Conservation (phyloP, 495 filamentous ascomycete genomes). For the Hamigera avellanea region DNA sequence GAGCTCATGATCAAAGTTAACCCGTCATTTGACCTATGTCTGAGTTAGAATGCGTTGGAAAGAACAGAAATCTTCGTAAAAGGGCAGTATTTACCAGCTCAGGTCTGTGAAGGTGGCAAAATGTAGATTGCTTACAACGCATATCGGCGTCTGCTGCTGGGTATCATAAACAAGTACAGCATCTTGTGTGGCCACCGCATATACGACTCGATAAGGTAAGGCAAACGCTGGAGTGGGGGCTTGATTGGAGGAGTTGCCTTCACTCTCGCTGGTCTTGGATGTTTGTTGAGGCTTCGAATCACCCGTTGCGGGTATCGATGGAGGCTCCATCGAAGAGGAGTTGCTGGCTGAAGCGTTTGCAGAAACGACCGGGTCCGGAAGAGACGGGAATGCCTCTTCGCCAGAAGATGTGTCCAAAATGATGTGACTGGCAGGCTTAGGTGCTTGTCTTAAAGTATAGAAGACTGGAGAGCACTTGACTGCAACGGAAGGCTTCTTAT, state of each 20-base stretch:
- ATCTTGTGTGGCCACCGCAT: constrained; percentile 95
- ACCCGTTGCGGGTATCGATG: constrained; percentile 39
- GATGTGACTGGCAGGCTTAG: constrained; percentile 69
- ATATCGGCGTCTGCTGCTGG: constrained; percentile 86
- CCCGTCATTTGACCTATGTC: constrained; percentile 79
- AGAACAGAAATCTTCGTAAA: too few relatives aligned
- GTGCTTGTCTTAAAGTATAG: constrained; percentile 64
- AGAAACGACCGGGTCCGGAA: constrained; percentile 72
- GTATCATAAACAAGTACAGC: constrained; percentile 95
- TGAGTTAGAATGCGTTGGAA: constrained; percentile 3
- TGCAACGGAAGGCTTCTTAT: constrained; percentile 96
- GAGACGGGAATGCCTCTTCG: constrained; percentile 69
- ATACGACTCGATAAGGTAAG: constrained; percentile 86
- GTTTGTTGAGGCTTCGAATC: constrained; percentile 36
- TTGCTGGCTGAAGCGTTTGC: constrained; percentile 42
- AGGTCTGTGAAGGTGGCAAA: constrained; percentile 96
- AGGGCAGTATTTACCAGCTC: constrained; percentile 57
- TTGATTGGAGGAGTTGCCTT: constrained; percentile 34
- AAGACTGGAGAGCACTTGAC: constrained; percentile 87
- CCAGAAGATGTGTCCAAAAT: constrained; percentile 85
- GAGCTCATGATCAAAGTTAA: constrained; percentile 89
- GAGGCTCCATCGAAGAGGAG: constrained; percentile 72
- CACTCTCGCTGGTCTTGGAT: constrained; percentile 41
- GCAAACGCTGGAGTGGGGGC: constrained; percentile 62
- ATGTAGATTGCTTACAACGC: constrained; percentile 90